Percentiles rank a stretch among this genome's conserved stretches.
Conservation (phyloP, 768 basidiomycete species). For the Tylopilus subfusipes region DNA sequence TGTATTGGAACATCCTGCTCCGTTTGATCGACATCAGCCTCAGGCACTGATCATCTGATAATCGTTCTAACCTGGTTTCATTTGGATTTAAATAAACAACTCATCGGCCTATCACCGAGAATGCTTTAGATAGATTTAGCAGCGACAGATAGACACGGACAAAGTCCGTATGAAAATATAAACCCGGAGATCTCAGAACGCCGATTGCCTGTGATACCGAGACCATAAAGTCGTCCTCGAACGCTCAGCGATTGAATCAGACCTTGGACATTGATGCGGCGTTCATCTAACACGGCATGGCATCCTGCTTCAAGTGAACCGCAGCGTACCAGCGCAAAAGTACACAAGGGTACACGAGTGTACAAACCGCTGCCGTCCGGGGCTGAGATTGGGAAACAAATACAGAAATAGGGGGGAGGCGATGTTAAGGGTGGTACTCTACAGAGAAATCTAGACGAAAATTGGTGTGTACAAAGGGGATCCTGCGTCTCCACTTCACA, state of each 20-base stretch:
- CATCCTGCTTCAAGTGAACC: neutral
- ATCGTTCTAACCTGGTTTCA: neutral
- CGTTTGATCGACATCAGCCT: neutral
- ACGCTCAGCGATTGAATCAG: neutral
- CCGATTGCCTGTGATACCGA: neutral
- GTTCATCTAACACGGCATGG: neutral
- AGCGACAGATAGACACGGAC: neutral
- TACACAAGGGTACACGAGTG: neutral
- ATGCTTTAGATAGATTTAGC: neutral
- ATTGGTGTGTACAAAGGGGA: neutral
- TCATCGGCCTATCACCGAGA: neutral
- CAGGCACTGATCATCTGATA: neutral
- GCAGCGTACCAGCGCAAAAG: neutral
- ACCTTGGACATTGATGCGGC: neutral
- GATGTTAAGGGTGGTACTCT: neutral
- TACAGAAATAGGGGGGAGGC: constrained; percentile 1
- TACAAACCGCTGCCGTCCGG: neutral
- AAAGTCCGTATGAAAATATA: neutral
- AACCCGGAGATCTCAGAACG: neutral
- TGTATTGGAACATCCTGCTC: neutral
- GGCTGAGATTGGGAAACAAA: neutral
- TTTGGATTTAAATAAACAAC: neutral
- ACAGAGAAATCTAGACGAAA: neutral
- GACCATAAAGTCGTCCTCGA: neutral
- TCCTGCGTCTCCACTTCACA: constrained; percentile 12